Evolutionary conservation across 331 rosid species (phyloP).

Genomic region (Quercus tomentella): DNA sequence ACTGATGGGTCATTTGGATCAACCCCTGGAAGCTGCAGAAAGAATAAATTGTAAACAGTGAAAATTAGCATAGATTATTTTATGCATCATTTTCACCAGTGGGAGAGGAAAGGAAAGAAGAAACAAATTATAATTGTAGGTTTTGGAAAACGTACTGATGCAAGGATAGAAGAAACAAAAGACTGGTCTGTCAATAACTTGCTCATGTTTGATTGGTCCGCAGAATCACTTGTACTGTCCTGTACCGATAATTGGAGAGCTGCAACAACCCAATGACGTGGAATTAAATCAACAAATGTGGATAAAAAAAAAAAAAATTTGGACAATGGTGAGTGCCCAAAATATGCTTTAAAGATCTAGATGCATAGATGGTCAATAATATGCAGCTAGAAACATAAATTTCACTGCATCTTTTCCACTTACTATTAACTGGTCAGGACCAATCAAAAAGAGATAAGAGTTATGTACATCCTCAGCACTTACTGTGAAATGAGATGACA

Average conservation of each 20-base stretch:
- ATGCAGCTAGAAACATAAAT: neutral
- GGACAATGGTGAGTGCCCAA: neutral
- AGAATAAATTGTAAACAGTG: conserved; percentile 11
- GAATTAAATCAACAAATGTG: neutral
- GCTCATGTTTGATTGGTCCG: conserved; percentile 71
- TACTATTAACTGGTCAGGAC: neutral
- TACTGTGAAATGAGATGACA: neutral
- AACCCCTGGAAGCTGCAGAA: conserved; percentile 96
- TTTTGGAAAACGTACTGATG: conserved; percentile 55
- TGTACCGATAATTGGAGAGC: conserved; percentile 89
- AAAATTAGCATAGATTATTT: conserved; percentile 1
- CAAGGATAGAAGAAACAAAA: conserved; percentile 89
- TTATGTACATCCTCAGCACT: neutral
- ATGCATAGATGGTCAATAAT: neutral
- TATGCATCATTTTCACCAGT: neutral
- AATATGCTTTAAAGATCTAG: neutral
- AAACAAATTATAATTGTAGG: neutral
- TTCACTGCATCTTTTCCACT: neutral
- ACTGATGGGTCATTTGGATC: conserved; percentile 97
- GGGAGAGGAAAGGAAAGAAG: neutral
- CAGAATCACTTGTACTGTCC: conserved; percentile 59
- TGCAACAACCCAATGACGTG: conserved; percentile 23
- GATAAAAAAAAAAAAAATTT: neutral
- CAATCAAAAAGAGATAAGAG: neutral
- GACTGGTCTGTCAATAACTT: conserved; percentile 91